Conservation (phyloP, 2,329 filamentous ascomycete species). For the Beauveria rudraprayagi region DNA sequence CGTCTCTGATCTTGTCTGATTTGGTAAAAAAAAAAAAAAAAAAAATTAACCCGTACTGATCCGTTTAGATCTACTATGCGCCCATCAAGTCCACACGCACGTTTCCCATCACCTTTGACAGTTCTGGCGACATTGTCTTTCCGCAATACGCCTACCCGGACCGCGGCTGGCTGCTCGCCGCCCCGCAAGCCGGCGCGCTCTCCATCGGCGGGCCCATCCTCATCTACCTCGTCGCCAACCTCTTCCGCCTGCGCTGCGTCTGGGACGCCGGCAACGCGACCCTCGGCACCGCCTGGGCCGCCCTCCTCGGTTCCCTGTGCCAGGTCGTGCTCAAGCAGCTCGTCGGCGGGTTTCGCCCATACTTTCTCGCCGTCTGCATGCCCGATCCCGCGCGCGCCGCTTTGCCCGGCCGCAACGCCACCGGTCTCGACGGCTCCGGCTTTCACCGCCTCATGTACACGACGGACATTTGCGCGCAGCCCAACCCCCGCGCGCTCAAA, state of each 20-base stretch:
- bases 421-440: slow-evolving; percentile 38
- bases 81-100: slow-evolving; percentile 48
- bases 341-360: slow-evolving; percentile 54
- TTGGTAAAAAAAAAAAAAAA: too few relatives aligned
- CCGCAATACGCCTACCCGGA: slow-evolving; percentile 58
- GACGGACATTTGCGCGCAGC: slow-evolving; percentile 50
- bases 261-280: slow-evolving; percentile 56
- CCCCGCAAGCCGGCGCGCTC: slow-evolving; percentile 49
- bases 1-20: too few relatives aligned
- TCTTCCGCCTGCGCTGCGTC: slow-evolving; percentile 43
- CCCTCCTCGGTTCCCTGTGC: slow-evolving; percentile 53
- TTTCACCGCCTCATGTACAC: slow-evolving; percentile 57
- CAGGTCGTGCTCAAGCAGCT: slow-evolving; percentile 60
- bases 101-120: slow-evolving; percentile 52
- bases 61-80: slow-evolving; percentile 39
- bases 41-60: too few relatives aligned
- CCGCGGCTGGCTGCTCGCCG: slow-evolving; percentile 53
- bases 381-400: slow-evolving; percentile 41
- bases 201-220: slow-evolving; percentile 48
- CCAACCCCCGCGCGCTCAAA: slow-evolving; percentile 46
- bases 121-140: slow-evolving; percentile 53
- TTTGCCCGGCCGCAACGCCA: slow-evolving; percentile 27
- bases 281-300: slow-evolving; percentile 51
- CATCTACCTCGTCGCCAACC: slow-evolving; percentile 48
- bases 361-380: slow-evolving; percentile 57